Evolutionary conservation across 345 rosid genomes (phyloP), one percentile per base, ranked within the genome.

Genomic region (Populus alba): DNA sequence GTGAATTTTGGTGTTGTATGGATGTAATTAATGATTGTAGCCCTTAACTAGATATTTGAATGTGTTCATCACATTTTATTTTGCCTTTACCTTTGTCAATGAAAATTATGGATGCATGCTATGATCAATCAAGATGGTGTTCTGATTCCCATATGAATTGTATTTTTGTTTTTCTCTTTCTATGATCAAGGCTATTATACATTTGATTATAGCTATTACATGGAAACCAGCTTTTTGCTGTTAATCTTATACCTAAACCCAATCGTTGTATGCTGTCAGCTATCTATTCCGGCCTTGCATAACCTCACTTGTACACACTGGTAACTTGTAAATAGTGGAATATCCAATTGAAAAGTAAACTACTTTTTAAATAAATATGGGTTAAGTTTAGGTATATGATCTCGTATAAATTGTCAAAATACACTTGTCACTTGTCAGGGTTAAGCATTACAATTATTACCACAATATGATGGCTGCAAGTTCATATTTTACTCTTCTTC

Each of bases 11-110:
- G 38, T 51, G 76, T 61, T 59, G 49, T 70, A 76, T 84, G 78
- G 47, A 72, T 78, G 79, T 79, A 75, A 61, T 38, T 17, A 55
- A 61, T 38, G 61, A 37, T 17, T 72, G 47, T 66, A 41, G 18
- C 39, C 16, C 39, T 37, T 38, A 37, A 17, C n/a, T 62, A 16
- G 66, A 67, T 79, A 29, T 68, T 38, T 79, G 77, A 76, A 61
- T 69, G 62, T 67, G 43, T 71, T 57, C 33, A 66, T 51, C 77
- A 35, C 66, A 35, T 70, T 41, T 22, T 23, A 7, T 59, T 66
- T 39, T 13, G 37, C 61, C 15, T 23, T 18, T n/a, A 67, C 15
- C 1, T 17, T 27, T 77, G 47, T 66, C 23, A 35, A 75, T 41
- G 68, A 71, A 68, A 68, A 68, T 8, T 68, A 68, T 35, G 49